These are phyloP conservation scores for Flaveria sonorensis DNA, from an alignment of 129 eudicot species.

Conservation along the genomic window DNA sequence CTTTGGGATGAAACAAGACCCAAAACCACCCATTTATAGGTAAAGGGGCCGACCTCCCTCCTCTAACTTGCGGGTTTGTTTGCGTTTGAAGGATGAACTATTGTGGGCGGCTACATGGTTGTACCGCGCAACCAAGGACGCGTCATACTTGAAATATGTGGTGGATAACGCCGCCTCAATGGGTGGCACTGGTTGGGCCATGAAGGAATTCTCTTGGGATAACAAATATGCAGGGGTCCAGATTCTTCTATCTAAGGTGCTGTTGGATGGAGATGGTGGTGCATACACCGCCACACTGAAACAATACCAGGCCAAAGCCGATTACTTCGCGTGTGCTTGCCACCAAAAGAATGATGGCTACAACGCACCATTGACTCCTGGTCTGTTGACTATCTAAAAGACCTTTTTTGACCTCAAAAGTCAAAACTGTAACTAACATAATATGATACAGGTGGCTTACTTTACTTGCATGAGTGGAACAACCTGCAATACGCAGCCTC, in stretches of 20 bases:
- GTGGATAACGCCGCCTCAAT: slow-evolving; percentile 63
- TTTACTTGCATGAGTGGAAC: slow-evolving; percentile 84
- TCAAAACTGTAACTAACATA: slow-evolving; percentile 16
- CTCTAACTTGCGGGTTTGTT: not conserved
- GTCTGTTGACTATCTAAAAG: slow-evolving; percentile 44
- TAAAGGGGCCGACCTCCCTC: not conserved
- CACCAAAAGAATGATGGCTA: slow-evolving; percentile 79
- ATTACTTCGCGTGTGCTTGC: slow-evolving; percentile 81
- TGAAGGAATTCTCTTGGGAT: slow-evolving; percentile 74
- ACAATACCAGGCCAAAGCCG: slow-evolving; percentile 82
- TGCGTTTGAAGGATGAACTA: slow-evolving; percentile 58
- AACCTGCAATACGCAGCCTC: slow-evolving; percentile 81
- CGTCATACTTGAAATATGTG: slow-evolving; percentile 64
- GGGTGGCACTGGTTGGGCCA: slow-evolving; percentile 93
- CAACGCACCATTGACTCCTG: slow-evolving; percentile 84
- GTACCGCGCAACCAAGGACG: slow-evolving; percentile 67
- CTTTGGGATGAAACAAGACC: not conserved
- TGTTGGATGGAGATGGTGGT: slow-evolving; percentile 73
- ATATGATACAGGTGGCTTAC: slow-evolving; percentile 56
- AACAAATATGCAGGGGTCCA: slow-evolving; percentile 72
- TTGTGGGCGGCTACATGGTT: slow-evolving; percentile 95
- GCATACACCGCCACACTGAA: slow-evolving; percentile 58
- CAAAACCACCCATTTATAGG: not conserved
- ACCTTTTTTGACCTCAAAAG: slow-evolving; percentile 1
- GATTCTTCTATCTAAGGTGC: slow-evolving; percentile 74